Evolutionary conservation across 345 rosid species (phyloP), one percentile per base, ranked within the genome.

Genomic region (Draba incana): DNA sequence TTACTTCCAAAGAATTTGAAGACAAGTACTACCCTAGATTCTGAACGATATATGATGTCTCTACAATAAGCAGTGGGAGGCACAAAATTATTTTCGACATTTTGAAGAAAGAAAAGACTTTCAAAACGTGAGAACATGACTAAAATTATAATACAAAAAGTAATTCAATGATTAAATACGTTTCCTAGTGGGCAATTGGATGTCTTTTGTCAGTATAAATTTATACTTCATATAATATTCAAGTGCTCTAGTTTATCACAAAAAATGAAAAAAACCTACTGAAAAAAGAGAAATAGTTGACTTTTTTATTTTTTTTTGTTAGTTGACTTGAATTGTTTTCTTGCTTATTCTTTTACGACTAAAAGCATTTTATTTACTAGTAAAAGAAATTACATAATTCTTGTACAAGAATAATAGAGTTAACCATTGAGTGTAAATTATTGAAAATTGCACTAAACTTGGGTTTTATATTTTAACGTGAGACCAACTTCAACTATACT

Each of bases 121-220:
- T 58, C 49, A 45, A 30, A 30, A 62, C 66, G 53, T 62, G 53
- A 62, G 53, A 30, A 62, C 66, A 62, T 62, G 66, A 62, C 64
- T 24, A 42, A 24, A 27, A 31, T 30, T 8, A 54, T 12, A 10
- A 30, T 15, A 7, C 42, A 61, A 45, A 61, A 3, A 44, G 0
- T 27, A 27, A 8, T 14, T 44, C 2, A 27, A 41, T 10, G 39
- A 1, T 14, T 44, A 14, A 45, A 45, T 28, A 45, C 1, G 28
- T 45, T 61, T 8, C 27, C 10, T 14, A 61, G 66, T 61, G 66
- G 53, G 1, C 16, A 30, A 10, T 60, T n/a, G 45, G 66, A 2
- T 4, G 6, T 10, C 28, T 45, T 15, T 61, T 31, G 44, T 45
- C 6, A 6, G 35, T 31, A 31, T 28, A 31, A n/a, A 4, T 60